phyloP scores from a whole-genome alignment of 164 flowering plant genomes.

The Aristolochia contorta region DNA sequence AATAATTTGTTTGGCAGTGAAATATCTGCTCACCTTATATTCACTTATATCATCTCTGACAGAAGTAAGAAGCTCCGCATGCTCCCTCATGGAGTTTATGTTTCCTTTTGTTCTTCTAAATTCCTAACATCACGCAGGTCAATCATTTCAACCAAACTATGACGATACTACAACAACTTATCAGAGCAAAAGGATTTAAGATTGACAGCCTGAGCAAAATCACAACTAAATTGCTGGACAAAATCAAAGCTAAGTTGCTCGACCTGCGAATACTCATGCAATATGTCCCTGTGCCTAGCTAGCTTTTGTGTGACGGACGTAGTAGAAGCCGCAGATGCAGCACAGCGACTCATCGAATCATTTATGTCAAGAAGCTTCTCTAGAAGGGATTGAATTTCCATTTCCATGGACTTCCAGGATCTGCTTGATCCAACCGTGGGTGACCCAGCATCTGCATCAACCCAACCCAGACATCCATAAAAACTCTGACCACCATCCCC shows the following conservation, averaged over 20 bases:
- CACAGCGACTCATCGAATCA: conserved; percentile 97
- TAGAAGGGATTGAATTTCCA: conserved; percentile 90
- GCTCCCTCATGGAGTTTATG: conserved; percentile 90
- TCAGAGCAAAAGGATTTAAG: no score
- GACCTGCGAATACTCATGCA: conserved; percentile 95
- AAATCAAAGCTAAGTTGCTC: not conserved
- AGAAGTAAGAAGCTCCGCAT: conserved; percentile 91
- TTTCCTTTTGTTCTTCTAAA: conserved; percentile 83
- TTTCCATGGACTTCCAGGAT: conserved; percentile 98
- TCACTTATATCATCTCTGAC: conserved; percentile 97
- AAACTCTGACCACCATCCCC: not conserved
- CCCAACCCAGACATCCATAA: conserved; percentile 15
- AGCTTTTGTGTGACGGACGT: conserved; percentile 87
- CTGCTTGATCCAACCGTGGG: conserved; percentile 75
- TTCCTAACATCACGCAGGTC: conserved; percentile 34
- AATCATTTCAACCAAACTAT: not conserved
- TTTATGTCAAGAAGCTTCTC: conserved; percentile 83
- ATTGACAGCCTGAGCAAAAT: no score
- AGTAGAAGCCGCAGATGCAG: conserved; percentile 79
- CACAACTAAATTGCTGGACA: no score
- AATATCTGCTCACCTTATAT: conserved; percentile 55
- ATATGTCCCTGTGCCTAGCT: conserved; percentile 93
- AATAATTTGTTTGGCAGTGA: not conserved
- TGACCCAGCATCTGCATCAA: conserved; percentile 67
- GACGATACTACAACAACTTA: not conserved